These are phyloP conservation scores for Ascocoryne sarcoides DNA, from an alignment of 2,329 filamentous ascomycete species.

Conservation along the genomic window DNA sequence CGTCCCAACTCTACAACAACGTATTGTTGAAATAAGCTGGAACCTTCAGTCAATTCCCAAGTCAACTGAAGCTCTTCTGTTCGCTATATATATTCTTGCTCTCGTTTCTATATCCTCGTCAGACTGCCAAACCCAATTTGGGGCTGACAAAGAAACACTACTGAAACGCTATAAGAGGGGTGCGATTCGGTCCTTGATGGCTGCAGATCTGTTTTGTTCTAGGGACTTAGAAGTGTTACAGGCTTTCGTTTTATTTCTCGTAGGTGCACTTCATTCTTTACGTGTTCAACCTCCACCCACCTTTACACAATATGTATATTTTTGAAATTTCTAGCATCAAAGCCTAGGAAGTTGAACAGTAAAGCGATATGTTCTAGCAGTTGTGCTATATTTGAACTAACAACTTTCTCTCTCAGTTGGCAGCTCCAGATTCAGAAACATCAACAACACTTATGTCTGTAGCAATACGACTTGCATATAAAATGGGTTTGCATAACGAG, in stretches of 20 bases:
- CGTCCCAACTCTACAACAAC: conserved; percentile 20
- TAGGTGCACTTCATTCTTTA: neutral
- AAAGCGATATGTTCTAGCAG: too few relatives aligned
- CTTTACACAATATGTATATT: conserved; percentile 52
- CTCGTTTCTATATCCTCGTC: conserved; percentile 3
- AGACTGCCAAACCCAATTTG: conserved; percentile 1
- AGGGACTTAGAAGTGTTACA: conserved; percentile 24
- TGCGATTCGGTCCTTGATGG: conserved; percentile 1
- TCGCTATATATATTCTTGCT: conserved; percentile 7
- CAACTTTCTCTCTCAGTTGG: neutral
- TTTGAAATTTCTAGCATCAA: conserved; percentile 42
- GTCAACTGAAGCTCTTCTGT: conserved; percentile 4
- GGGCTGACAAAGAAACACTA: neutral
- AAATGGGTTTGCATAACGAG: conserved; percentile 34
- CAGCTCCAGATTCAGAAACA: conserved; percentile 1
- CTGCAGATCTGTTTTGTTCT: neutral
- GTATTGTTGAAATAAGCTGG: conserved; percentile 51
- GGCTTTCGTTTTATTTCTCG: conserved; percentile 7
- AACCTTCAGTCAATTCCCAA: conserved; percentile 3
- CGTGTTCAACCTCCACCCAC: too few relatives aligned
- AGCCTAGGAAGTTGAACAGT: too few relatives aligned
- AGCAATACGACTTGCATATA: conserved; percentile 30
- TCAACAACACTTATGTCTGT: conserved; percentile 2
- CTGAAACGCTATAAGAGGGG: conserved; percentile 1
- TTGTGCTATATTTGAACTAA: too few relatives aligned